A percentile compares a stretch with the other conserved stretches of the same genome.
Conservation (phyloP, 2,329 filamentous ascomycete genomes). For the Celoporthe dispersa region DNA sequence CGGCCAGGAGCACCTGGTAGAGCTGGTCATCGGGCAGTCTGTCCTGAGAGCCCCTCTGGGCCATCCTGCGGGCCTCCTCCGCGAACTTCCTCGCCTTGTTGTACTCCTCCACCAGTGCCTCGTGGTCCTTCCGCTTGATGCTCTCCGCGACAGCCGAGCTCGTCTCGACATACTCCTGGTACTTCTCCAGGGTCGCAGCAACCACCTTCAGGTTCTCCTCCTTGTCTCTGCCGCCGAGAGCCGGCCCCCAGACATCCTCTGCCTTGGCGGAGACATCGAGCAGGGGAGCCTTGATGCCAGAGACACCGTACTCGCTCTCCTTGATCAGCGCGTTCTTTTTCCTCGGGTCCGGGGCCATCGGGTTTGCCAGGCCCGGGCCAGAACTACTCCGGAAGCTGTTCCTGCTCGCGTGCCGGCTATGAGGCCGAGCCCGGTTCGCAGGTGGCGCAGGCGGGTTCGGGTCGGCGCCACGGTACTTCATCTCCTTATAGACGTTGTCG, state of each 20-base stretch:
- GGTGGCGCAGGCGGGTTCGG: conserved; percentile 48
- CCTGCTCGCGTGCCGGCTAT: conserved; percentile 71
- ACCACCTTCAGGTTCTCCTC: conserved; percentile 85
- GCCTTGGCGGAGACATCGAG: conserved; percentile 91
- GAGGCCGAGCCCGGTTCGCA: conserved; percentile 45
- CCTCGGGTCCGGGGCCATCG: conserved; percentile 56
- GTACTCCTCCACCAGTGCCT: conserved; percentile 85
- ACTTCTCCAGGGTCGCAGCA: conserved; percentile 74
- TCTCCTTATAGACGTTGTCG: conserved; percentile 97
- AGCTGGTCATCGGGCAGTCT: conserved; percentile 77
- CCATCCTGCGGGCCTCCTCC: conserved; percentile 75
- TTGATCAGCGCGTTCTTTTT: conserved; percentile 92
- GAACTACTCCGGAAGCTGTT: conserved; percentile 63
- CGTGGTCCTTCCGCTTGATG: conserved; percentile 90
- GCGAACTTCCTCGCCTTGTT: conserved; percentile 80
- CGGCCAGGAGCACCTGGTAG: conserved; percentile 85
- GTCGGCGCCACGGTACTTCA: conserved; percentile 75
- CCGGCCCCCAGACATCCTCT: conserved; percentile 96
- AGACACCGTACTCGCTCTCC: conserved; percentile 88
- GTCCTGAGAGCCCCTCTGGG: conserved; percentile 54
- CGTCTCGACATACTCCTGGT: conserved; percentile 81
- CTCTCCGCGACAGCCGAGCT: conserved; percentile 78
- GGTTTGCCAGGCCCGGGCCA: conserved; percentile 42
- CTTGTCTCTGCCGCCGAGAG: conserved; percentile 86
- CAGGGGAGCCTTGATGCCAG: conserved; percentile 85